Evolutionary conservation across 208 protist species (phyloP), one percentile per base, ranked within the genome.

Genomic region (Trypanosoma melophagium): DNA sequence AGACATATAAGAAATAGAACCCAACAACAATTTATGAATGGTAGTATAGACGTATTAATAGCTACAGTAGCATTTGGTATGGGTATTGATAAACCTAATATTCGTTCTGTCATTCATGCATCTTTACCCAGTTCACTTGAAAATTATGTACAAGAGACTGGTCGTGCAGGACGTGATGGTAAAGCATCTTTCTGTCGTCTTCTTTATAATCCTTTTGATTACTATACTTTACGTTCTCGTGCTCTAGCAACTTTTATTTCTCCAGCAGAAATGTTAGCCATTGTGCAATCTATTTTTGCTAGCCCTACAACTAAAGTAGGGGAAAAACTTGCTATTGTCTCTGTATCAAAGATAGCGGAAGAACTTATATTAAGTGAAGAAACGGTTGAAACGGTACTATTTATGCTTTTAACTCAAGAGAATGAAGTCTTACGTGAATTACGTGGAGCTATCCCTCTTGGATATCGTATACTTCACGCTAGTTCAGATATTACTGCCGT

Each of bases 21-120:
- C n/a, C 94, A 97, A 76, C 69, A 82, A 45, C 69, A 87, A 66
- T 99, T 98, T 88, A 81, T 87, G 44, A 66, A 71, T 0, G 92
- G 84, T 47, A 68, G 81, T 22, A 77, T 98, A 17, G 81, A 96
- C 41, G 87, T 99, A 17, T 80, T 99, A 7, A 87, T 95, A 14
- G 97, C 98, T 9, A 99, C 98, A 7, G 92, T 99, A 3, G 98
- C 98, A 17, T 99, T 99, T 79, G 98, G 97, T 22, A 99, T 99
- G 96, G 98, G 96, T n/a, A 98, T 99, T 55, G 96, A 99, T 75
- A 99, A 99, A 76, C 69, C 84, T 0, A 89, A 99, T 66, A 97
- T 99, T 41, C 91, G 98, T 42, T 97, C 87, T 72, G 96, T 99
- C 3, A 78, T 99, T 45, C 98, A 99, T 84, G 87, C 96, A 21